Evolutionary conservation across 441 rosid species (phyloP).

Genomic region (Viola pubescens): DNA sequence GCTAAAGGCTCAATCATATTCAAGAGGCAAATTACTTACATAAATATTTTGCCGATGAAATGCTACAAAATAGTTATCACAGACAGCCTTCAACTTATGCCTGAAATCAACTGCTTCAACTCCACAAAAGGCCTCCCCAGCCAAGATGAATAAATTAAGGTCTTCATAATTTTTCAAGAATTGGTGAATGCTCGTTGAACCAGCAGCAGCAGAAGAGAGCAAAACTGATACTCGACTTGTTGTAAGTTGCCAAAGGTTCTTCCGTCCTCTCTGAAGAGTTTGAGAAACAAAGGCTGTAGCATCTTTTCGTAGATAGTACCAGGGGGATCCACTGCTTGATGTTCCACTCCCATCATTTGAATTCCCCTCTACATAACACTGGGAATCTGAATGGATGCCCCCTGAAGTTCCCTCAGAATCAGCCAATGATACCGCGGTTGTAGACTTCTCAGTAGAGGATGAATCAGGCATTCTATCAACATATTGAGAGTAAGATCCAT

Average conservation of each 20-base stretch:
- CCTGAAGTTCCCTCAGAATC: slow-evolving; percentile 28
- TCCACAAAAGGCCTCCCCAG: slow-evolving; percentile 98
- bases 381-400: slow-evolving; percentile 24
- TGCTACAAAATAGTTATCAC: slow-evolving; percentile 74
- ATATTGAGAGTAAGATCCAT: slow-evolving; percentile 31
- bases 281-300: slow-evolving; percentile 80
- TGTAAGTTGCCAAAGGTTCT: slow-evolving; percentile 96
- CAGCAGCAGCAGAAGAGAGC: slow-evolving; percentile 80
- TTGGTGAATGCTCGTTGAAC: slow-evolving; percentile 89
- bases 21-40: slow-evolving; percentile 40
- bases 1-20: no score
- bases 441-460: slow-evolving; percentile 32
- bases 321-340: slow-evolving; percentile 71
- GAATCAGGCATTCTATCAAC: slow-evolving; percentile 27
- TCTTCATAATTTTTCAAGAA: slow-evolving; percentile 92
- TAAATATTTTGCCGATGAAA: slow-evolving; percentile 84
- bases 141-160: slow-evolving; percentile 72
- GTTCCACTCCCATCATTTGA: slow-evolving; percentile 47
- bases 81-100: slow-evolving; percentile 82
- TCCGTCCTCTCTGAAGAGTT: slow-evolving; percentile 84
- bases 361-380: slow-evolving; percentile 30
- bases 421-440: slow-evolving; percentile 19
- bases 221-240: slow-evolving; percentile 87
- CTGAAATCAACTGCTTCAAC: slow-evolving; percentile 88
- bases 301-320: slow-evolving; percentile 93